Evolutionary conservation across 129 eudicot genomes (phyloP).

Genomic region (Arctium minus): DNA sequence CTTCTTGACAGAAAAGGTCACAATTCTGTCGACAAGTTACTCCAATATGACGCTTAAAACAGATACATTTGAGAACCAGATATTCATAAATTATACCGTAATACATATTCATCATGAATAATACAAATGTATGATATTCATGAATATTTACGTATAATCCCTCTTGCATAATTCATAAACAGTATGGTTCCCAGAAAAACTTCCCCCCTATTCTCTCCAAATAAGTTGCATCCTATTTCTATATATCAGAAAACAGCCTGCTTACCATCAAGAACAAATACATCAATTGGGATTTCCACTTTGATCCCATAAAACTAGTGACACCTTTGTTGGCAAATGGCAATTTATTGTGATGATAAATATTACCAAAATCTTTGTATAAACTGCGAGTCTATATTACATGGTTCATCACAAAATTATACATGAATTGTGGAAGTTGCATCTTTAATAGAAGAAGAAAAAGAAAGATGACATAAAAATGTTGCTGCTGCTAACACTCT

Average conservation of each 20-base stretch:
- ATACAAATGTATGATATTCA: too few relatives aligned
- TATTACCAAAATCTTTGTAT: slow-evolving; percentile 22
- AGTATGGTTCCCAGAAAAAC: not conserved
- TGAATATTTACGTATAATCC: not conserved
- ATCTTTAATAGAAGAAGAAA: slow-evolving; percentile 15
- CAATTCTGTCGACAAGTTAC: too few relatives aligned
- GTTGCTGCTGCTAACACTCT: slow-evolving; percentile 21
- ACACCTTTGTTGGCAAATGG: not conserved
- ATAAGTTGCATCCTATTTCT: not conserved
- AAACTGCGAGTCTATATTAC: slow-evolving; percentile 26
- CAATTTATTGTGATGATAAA: not conserved
- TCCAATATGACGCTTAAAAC: too few relatives aligned
- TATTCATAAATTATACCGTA: too few relatives aligned
- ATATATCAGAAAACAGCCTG: not conserved
- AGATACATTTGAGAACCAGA: too few relatives aligned
- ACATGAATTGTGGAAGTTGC: slow-evolving; percentile 18
- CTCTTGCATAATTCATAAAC: too few relatives aligned
- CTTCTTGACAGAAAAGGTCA: too few relatives aligned
- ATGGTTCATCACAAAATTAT: slow-evolving; percentile 14
- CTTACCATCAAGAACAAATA: not conserved
- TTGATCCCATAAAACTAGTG: not conserved
- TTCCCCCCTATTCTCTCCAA: not conserved
- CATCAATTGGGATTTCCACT: not conserved
- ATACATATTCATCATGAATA: too few relatives aligned
- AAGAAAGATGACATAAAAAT: slow-evolving; percentile 6